Conservation (phyloP, 2,329 filamentous ascomycete genomes). For the Aureobasidium sp. region DNA sequence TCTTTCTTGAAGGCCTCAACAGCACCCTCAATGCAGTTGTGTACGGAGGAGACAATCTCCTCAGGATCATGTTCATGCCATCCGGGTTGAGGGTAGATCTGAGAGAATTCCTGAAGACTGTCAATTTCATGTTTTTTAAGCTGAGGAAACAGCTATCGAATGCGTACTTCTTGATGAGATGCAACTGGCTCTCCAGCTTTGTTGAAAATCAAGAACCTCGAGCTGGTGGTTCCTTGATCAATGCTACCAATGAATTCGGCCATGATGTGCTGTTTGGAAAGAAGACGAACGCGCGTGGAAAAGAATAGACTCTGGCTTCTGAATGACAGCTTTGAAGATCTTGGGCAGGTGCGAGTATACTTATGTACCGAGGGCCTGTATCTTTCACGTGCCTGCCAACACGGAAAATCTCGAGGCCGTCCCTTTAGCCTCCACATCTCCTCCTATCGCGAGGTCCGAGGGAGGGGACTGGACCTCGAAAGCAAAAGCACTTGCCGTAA, state of each 20-base stretch:
- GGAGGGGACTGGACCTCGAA: constrained; percentile 3
- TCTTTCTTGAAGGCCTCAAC: constrained; percentile 62
- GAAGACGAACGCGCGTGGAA: not conserved
- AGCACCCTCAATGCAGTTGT: constrained; percentile 72
- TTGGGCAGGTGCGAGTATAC: constrained; percentile 10
- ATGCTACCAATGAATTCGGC: constrained; percentile 69
- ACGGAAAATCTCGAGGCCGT: constrained; percentile 11
- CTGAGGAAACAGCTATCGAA: not conserved
- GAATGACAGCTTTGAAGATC: constrained; percentile 5
- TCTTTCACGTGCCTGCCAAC: constrained; percentile 1
- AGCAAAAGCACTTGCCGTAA: not conserved
- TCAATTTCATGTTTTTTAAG: not conserved
- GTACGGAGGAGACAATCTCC: constrained; percentile 67
- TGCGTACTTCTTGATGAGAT: constrained; percentile 60
- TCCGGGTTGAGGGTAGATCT: constrained; percentile 79
- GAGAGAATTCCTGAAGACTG: constrained; percentile 57
- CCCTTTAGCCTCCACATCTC: constrained; percentile 1
- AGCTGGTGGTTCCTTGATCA: constrained; percentile 84
- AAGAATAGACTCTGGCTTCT: constrained; percentile 1
- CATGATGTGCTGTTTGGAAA: not conserved
- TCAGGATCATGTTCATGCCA: constrained; percentile 86
- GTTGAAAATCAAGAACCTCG: constrained; percentile 86
- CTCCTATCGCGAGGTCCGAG: constrained; percentile 11
- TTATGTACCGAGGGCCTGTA: constrained; percentile 4
- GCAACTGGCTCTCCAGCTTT: constrained; percentile 68